Evolutionary conservation across 495 filamentous ascomycete species (phyloP).

Genomic region (Hypoxylon trugodes): DNA sequence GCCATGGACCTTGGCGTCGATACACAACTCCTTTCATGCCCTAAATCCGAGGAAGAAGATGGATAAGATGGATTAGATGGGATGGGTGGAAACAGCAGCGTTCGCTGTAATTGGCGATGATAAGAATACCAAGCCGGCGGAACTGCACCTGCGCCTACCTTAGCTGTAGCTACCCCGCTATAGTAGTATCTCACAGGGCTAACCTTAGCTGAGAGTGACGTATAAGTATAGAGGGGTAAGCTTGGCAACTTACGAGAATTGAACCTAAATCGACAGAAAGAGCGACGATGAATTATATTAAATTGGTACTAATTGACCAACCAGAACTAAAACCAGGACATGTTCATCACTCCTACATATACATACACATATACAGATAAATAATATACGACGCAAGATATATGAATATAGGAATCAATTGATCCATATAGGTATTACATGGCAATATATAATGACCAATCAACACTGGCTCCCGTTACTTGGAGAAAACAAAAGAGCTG

Average conservation of each 20-base stretch:
- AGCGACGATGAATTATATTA: background rate
- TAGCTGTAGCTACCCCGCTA: constrained; percentile 22
- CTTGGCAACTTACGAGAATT: constrained; percentile 18
- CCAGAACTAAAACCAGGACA: background rate
- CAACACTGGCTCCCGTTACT: too few species aligned
- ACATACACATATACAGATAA: background rate
- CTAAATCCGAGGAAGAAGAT: constrained; percentile 17
- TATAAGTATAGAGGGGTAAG: constrained; percentile 7
- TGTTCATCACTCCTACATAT: background rate
- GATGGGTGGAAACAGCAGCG: constrained; percentile 11
- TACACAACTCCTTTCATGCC: constrained; percentile 7
- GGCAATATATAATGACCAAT: too few species aligned
- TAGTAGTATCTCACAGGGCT: background rate
- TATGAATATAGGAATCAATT: too few species aligned
- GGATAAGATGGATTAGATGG: constrained; percentile 7
- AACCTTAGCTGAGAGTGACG: constrained; percentile 18
- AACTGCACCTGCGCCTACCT: constrained; percentile 4
- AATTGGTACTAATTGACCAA: background rate
- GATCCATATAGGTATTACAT: too few species aligned
- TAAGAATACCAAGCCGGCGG: constrained; percentile 12
- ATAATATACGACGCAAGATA: too few species aligned
- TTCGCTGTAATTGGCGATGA: constrained; percentile 5
- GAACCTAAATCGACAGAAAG: constrained; percentile 4
- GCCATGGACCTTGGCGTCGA: constrained; percentile 29
- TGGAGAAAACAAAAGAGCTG: too few species aligned